Percentiles rank a stretch among this genome's conserved stretches.
These are phyloP conservation scores for Didymella glomerata DNA, from an alignment of 2,329 filamentous ascomycete genomes.

Conservation along the genomic window DNA sequence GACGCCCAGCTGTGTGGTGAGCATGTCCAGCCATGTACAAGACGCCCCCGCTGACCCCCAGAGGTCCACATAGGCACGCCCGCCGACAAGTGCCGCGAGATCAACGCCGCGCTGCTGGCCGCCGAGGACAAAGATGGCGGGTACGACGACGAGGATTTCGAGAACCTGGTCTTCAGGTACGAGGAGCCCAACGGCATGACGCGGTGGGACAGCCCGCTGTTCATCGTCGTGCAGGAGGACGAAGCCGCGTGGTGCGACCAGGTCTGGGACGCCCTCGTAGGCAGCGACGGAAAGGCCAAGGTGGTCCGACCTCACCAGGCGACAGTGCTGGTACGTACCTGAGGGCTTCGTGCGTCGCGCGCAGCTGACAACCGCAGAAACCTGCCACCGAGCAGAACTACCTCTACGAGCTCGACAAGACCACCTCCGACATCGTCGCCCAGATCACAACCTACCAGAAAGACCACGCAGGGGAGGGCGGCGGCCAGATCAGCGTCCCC, in stretches of 20 bases:
- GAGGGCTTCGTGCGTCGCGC: neutral
- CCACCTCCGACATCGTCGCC: constrained; percentile 79
- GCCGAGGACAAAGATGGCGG: constrained; percentile 51
- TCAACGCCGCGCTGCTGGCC: constrained; percentile 66
- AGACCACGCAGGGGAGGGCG: constrained; percentile 68
- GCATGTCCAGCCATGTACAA: constrained; percentile 26
- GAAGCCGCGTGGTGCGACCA: constrained; percentile 70
- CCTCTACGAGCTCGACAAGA: constrained; percentile 79
- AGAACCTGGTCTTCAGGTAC: constrained; percentile 82
- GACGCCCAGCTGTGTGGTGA: constrained; percentile 77
- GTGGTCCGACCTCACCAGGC: constrained; percentile 77
- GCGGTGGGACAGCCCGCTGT: constrained; percentile 84
- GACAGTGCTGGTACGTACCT: constrained; percentile 65
- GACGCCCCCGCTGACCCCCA: constrained; percentile 22
- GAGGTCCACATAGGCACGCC: constrained; percentile 67
- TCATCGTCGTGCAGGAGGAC: constrained; percentile 81
- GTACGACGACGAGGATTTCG: constrained; percentile 71
- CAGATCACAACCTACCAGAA: constrained; percentile 73
- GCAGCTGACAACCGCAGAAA: constrained; percentile 54
- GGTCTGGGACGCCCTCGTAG: constrained; percentile 77
- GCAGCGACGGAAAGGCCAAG: constrained; percentile 69
- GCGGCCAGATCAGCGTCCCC: constrained; percentile 65
- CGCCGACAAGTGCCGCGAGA: constrained; percentile 62
- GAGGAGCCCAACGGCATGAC: constrained; percentile 88
- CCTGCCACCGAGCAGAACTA: constrained; percentile 72